Base-by-base conservation (phyloP, 305 asterid species). In the Striga hermonthica region DNA sequence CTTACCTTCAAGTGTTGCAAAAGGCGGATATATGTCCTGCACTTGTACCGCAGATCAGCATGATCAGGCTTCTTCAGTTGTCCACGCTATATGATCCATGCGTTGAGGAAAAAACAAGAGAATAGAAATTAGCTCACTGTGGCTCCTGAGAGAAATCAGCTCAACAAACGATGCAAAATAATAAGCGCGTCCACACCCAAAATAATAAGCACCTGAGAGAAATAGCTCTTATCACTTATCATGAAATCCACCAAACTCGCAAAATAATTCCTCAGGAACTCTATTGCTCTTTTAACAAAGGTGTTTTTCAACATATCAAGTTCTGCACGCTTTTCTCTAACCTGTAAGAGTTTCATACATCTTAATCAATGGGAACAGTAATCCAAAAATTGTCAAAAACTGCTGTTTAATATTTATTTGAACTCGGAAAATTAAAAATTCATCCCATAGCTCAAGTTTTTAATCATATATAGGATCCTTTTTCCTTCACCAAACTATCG, bases 21-120 rank as follows among this genome's bases (percentile, higher is more conserved):
- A 74, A 94, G 98, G 70, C 99, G 98, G 73, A 96, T 97, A 80
- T 94, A 94, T 79, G 96, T 91, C 86, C 99, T 83, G 83, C 99
- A 91, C 81, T 94, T 94, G 75, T 88, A 90, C 69, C 98, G 86
- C 66, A 94, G 80, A 83, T 94, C 99, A 68, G 99, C 96, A 74
- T 94, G 99, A 76, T 94, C 99, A 35, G 98, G 99, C 83, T 96
- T 86, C 86, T 94, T 94, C 76, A 94, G 76, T 74, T 91, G 98
- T 62, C 99, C 99, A 59, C 99, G 95, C 99, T 94, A 87, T 78
- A 73, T 35, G 75, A 72, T 68, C 71, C 71, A 79, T 59, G 68
- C 48, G 28, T 52, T 22, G n/a, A 14, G 35, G 57, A 5, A 14
- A 50, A 8, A 50, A 52, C 10, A 14, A 52, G 22, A 22, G 31